These are phyloP conservation scores for Picochlorum costavermella DNA, from an alignment of 139 green algal genomes.

Conservation along the genomic window DNA sequence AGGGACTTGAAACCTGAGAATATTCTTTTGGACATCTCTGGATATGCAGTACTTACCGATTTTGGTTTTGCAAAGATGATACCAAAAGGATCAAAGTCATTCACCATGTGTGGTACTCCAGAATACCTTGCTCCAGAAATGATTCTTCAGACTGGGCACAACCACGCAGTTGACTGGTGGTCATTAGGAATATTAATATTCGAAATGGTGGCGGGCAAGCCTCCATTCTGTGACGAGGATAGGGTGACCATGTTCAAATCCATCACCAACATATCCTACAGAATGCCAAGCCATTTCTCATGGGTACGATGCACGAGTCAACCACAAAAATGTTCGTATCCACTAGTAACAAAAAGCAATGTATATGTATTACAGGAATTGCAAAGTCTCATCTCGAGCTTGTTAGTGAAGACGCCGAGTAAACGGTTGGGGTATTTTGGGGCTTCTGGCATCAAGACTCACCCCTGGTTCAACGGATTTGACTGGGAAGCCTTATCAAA, in stretches of 20 bases:
- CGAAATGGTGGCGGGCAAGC: slow-evolving; percentile 73
- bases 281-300: slow-evolving; percentile 59
- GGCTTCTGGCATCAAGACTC: slow-evolving; percentile 59
- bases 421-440: slow-evolving; percentile 19
- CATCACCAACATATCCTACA: slow-evolving; percentile 58
- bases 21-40: slow-evolving; percentile 45
- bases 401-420: too few species aligned
- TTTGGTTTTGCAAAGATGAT: slow-evolving; percentile 89
- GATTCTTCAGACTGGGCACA: slow-evolving; percentile 70
- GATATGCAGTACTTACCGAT: slow-evolving; percentile 75
- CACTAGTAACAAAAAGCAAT: too few species aligned
- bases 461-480: slow-evolving; percentile 83
- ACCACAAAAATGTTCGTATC: too few species aligned
- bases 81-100: slow-evolving; percentile 56
- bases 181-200: slow-evolving; percentile 83
- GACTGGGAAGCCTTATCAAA: slow-evolving; percentile 71
- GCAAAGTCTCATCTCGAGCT: too few species aligned
- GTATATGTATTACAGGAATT: too few species aligned
- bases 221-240: slow-evolving; percentile 83
- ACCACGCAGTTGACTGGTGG: slow-evolving; percentile 86
- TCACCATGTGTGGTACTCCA: slow-evolving; percentile 90
- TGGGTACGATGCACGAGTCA: slow-evolving; percentile 22
- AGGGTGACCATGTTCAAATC: slow-evolving; percentile 74
- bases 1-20: slow-evolving; percentile 71
- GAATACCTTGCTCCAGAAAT: slow-evolving; percentile 94